Percentiles rank a stretch among this genome's conserved stretches.
phyloP scores from a whole-genome alignment of 2,329 filamentous ascomycete species.

The Magnaporthales sp. region DNA sequence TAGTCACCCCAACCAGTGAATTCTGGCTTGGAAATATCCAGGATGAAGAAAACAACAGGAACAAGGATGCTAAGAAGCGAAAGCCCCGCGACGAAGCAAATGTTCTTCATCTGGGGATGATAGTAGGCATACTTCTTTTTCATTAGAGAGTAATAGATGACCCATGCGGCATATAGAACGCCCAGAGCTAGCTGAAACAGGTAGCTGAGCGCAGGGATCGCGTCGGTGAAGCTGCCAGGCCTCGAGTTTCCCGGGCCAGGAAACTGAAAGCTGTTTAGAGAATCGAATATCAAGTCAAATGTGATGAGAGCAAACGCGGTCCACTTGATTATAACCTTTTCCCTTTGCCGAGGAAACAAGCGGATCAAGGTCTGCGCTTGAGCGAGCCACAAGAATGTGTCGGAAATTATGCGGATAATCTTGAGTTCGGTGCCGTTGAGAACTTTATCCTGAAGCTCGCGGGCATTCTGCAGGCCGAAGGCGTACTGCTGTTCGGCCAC shows the following conservation, averaged over 20 bases:
- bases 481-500: slow-evolving; percentile 77
- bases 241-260: slow-evolving; percentile 42
- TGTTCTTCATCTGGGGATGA: slow-evolving; percentile 84
- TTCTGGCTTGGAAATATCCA: slow-evolving; percentile 78
- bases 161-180: slow-evolving; percentile 84
- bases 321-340: slow-evolving; percentile 99
- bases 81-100: slow-evolving; percentile 68
- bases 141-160: slow-evolving; percentile 86
- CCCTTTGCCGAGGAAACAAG: slow-evolving; percentile 89
- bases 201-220: slow-evolving; percentile 84
- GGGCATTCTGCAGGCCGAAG: slow-evolving; percentile 71
- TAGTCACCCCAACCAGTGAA: slow-evolving; percentile 93
- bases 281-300: slow-evolving; percentile 83
- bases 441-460: slow-evolving; percentile 66
- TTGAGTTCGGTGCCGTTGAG: slow-evolving; percentile 80
- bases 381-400: slow-evolving; percentile 94
- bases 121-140: slow-evolving; percentile 89
- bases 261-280: slow-evolving; percentile 75
- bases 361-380: slow-evolving; percentile 96
- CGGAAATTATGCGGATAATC: slow-evolving; percentile 84
- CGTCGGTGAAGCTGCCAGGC: slow-evolving; percentile 74
- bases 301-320: slow-evolving; percentile 90
- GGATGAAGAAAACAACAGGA: slow-evolving; percentile 85
- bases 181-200: slow-evolving; percentile 83
- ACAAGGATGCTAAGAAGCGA: slow-evolving; percentile 78